Evolutionary conservation across 192 early-diverging fungal genomes (phyloP).

Genomic region (Geosiphon pyriformis): DNA sequence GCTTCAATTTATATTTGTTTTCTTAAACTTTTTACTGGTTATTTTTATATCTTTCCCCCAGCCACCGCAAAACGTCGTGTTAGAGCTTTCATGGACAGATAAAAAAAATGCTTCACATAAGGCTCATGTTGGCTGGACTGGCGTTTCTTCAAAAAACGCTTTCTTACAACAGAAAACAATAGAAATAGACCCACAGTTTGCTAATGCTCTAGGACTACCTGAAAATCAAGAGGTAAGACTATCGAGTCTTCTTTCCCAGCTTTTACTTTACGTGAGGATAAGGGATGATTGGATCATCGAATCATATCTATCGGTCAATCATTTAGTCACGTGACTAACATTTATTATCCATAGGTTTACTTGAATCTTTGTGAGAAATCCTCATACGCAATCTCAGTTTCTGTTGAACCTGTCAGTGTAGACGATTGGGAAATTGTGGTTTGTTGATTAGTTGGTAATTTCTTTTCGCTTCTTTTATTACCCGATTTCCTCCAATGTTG

Average conservation of each 20-base stretch:
- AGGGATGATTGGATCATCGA: no score
- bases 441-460: no score
- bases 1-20: neutral
- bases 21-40: neutral
- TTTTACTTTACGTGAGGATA: no score
- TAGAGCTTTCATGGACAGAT: constrained; percentile 50
- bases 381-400: constrained; percentile 50
- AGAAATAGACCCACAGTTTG: constrained; percentile 71
- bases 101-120: constrained; percentile 34
- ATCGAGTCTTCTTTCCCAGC: no score
- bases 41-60: neutral
- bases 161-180: constrained; percentile 36
- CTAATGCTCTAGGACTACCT: constrained; percentile 53
- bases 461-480: no score
- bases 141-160: constrained; percentile 25
- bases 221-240: constrained; percentile 52
- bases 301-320: no score
- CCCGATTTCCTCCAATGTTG: no score
- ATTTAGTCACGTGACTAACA: neutral
- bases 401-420: constrained; percentile 61
- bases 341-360: constrained; percentile 35
- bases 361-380: constrained; percentile 56
- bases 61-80: constrained; percentile 56
- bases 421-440: constrained; percentile 83
- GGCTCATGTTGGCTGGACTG: constrained; percentile 64